Conservation (phyloP, 352 stramenopile genomes). For the Sclerospora graminicola region DNA sequence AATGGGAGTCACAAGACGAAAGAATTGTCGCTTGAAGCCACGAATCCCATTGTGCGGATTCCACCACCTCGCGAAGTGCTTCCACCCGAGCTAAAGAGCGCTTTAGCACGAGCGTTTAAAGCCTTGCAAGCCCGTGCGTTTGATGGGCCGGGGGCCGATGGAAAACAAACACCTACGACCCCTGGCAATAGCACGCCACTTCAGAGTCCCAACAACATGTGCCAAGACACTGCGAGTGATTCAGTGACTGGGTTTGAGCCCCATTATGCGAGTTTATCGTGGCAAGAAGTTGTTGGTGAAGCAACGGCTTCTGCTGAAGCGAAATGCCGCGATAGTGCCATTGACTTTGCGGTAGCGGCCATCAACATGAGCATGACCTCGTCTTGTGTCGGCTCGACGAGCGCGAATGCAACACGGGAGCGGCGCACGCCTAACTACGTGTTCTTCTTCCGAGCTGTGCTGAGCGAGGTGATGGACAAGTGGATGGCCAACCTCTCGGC, state of each 20-base stretch:
- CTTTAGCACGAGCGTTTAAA: conserved; percentile 64
- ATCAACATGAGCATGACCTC: conserved; percentile 83
- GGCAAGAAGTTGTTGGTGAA: conserved; percentile 62
- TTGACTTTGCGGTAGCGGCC: conserved; percentile 57
- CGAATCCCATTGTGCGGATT: conserved; percentile 71
- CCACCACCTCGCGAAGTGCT: conserved; percentile 58
- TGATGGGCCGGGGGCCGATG: conserved; percentile 31
- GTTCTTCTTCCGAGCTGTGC: conserved; percentile 73
- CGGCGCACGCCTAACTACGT: conserved; percentile 75
- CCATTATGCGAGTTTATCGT: conserved; percentile 47
- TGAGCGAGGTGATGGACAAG: conserved; percentile 85
- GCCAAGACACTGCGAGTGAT: conserved; percentile 19
- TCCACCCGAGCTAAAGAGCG: conserved; percentile 59
- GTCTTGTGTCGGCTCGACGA: conserved; percentile 52
- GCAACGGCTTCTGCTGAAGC: conserved; percentile 36
- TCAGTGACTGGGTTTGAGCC: conserved; percentile 38
- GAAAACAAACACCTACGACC: conserved; percentile 25
- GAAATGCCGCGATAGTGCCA: conserved; percentile 51
- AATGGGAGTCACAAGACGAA: conserved; percentile 37
- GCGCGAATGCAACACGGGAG: conserved; percentile 65
- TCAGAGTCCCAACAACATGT: conserved; percentile 49
- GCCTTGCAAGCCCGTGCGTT: conserved; percentile 56
- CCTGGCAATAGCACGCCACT: conserved; percentile 43
- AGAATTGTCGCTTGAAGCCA: conserved; percentile 57
- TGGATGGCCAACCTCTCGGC: conserved; percentile 74